phyloP scores from a whole-genome alignment of 2,329 filamentous ascomycete genomes.

The Zasmidium angulare region DNA sequence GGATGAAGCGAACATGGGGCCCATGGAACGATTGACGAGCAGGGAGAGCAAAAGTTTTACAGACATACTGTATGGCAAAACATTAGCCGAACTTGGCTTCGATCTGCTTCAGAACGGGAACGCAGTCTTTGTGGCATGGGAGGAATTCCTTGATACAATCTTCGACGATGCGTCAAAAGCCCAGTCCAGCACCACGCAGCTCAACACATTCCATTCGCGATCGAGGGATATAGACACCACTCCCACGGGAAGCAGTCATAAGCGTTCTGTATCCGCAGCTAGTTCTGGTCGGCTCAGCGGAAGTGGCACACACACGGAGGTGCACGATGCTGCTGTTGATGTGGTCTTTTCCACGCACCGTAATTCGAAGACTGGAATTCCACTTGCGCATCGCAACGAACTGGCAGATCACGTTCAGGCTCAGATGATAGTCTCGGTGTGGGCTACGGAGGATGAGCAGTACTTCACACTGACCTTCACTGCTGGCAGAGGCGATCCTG shows the following conservation, averaged over 20 bases:
- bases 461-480: conserved; percentile 78
- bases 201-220: conserved; percentile 28
- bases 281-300: conserved; percentile 9
- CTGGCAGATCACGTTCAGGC: conserved; percentile 52
- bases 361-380: conserved; percentile 38
- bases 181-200: conserved; percentile 27
- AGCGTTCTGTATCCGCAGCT: conserved; percentile 22
- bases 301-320: conserved; percentile 38
- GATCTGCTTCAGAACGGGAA: conserved; percentile 69
- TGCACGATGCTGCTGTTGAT: conserved; percentile 65
- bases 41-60: conserved; percentile 44
- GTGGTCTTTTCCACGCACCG: conserved; percentile 62
- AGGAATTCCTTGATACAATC: conserved; percentile 47
- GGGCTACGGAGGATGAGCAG: conserved; percentile 65
- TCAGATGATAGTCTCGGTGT: conserved; percentile 75
- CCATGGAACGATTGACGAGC: conserved; percentile 18
- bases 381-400: conserved; percentile 33
- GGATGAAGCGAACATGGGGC: conserved; percentile 17
- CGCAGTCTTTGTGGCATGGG: conserved; percentile 53
- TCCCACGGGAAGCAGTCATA: conserved; percentile 17
- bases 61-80: conserved; percentile 64
- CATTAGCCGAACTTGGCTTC: conserved; percentile 68
- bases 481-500: conserved; percentile 42
- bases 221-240: conserved; percentile 22
- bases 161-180: conserved; percentile 40